These are phyloP conservation scores for Cladophialophora chaetospira DNA, from an alignment of 2,329 filamentous ascomycete species.

Conservation along the genomic window DNA sequence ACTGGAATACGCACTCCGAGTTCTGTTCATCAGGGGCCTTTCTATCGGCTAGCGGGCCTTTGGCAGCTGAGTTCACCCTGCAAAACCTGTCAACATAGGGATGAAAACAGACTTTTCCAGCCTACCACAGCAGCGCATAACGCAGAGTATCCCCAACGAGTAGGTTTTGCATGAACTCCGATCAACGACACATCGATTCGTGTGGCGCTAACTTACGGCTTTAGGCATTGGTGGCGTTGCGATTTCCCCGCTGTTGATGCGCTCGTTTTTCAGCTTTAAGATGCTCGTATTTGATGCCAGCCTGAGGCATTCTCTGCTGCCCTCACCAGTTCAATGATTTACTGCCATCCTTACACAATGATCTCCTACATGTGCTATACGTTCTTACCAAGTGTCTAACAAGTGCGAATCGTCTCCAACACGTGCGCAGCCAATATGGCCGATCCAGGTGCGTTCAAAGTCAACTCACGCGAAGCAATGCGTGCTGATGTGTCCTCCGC, in stretches of 20 bases:
- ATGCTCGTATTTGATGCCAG: too few species aligned
- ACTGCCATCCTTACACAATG: not conserved
- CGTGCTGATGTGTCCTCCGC: slow-evolving; percentile 10
- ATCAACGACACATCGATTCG: not conserved
- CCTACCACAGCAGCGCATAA: not conserved
- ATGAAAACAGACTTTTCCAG: not conserved
- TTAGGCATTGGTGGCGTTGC: not conserved
- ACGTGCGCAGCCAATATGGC: slow-evolving; percentile 21
- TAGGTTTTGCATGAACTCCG: not conserved
- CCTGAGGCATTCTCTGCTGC: too few species aligned
- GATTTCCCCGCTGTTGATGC: not conserved
- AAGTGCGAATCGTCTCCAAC: too few species aligned
- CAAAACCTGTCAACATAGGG: not conserved
- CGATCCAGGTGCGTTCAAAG: slow-evolving; percentile 19
- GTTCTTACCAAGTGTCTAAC: not conserved
- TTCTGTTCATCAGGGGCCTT: too few species aligned
- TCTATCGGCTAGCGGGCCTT: not conserved
- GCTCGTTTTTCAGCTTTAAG: not conserved
- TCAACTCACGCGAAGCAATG: not conserved
- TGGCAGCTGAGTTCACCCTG: not conserved
- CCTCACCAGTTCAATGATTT: not conserved
- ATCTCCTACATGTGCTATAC: not conserved
- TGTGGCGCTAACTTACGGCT: not conserved
- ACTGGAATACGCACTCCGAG: too few species aligned
- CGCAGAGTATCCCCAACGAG: not conserved